Conservation (phyloP, 2,329 filamentous ascomycete species). For the Stachybotrys echinatus region DNA sequence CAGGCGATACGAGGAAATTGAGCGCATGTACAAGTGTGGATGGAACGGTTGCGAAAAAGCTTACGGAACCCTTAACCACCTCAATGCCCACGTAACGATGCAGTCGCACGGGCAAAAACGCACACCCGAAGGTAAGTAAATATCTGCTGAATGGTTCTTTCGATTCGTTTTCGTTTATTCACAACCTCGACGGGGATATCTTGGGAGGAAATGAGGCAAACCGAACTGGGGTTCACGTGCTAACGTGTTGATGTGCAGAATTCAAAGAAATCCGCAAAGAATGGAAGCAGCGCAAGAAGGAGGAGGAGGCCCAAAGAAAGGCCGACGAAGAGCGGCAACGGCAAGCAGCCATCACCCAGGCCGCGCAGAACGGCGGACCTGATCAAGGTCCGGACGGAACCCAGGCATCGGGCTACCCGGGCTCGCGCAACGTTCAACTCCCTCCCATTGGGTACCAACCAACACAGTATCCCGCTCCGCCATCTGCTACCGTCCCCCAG, state of each 20-base stretch:
- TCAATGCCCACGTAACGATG: slow-evolving; percentile 99
- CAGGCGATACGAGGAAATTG: slow-evolving; percentile 93
- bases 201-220: not conserved
- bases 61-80: slow-evolving; percentile 92
- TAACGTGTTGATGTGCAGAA: slow-evolving; percentile 51
- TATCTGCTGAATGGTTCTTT: not conserved
- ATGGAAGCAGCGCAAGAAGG: slow-evolving; percentile 99
- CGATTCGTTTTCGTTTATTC: not conserved
- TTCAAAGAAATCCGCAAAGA: slow-evolving; percentile 99
- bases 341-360: slow-evolving; percentile 39
- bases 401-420: slow-evolving; percentile 49
- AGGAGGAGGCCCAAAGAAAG: slow-evolving; percentile 87
- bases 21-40: slow-evolving; percentile 99
- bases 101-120: slow-evolving; percentile 93
- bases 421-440: slow-evolving; percentile 57
- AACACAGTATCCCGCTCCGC: slow-evolving; percentile 61
- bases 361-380: slow-evolving; percentile 43
- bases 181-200: not conserved
- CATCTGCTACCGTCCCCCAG: slow-evolving; percentile 44
- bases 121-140: slow-evolving; percentile 84
- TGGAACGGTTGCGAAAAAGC: slow-evolving; percentile 99
- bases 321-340: slow-evolving; percentile 80
- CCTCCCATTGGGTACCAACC: slow-evolving; percentile 72
- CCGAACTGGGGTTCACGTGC: slow-evolving; percentile 1
- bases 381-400: slow-evolving; percentile 38